Conservation (phyloP, 495 filamentous ascomycete genomes). For the Hyphodiscus hymeniophilus region DNA sequence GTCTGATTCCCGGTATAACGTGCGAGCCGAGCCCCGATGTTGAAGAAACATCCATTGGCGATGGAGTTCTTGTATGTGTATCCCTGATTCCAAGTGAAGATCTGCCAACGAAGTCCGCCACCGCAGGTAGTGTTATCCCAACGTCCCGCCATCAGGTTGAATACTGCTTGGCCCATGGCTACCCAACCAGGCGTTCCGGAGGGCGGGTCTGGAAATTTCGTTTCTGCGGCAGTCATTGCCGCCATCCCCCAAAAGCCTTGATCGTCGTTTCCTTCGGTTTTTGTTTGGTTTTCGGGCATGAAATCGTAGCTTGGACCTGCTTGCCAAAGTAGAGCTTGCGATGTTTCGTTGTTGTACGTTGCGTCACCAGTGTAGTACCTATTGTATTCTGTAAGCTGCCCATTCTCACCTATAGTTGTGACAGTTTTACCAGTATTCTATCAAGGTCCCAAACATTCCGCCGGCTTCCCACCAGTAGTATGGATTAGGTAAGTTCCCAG, state of each 20-base stretch:
- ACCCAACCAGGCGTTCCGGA: conserved; percentile 44
- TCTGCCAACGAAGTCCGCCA: conserved; percentile 79
- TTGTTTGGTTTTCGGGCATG: conserved; percentile 76
- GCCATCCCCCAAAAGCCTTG: conserved; percentile 70
- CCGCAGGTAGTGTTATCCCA: conserved; percentile 64
- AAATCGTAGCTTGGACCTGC: conserved; percentile 57
- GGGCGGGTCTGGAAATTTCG: conserved; percentile 61
- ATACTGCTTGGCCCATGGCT: conserved; percentile 69
- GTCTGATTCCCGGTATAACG: conserved; percentile 70
- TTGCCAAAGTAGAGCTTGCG: conserved; percentile 63
- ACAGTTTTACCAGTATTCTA: conserved; percentile 60
- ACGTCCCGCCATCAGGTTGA: conserved; percentile 56
- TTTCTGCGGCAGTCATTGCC: conserved; percentile 70
- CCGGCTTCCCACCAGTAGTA: conserved; percentile 85
- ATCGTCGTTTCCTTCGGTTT: conserved; percentile 73
- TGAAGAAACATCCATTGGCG: conserved; percentile 75
- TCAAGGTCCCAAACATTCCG: conserved; percentile 60
- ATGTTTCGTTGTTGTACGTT: conserved; percentile 61
- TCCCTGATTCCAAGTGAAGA: conserved; percentile 69
- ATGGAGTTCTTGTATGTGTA: conserved; percentile 76
- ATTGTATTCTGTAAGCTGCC: conserved; percentile 56
- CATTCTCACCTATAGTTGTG: conserved; percentile 20
- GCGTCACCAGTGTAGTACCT: conserved; percentile 73
- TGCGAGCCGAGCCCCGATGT: conserved; percentile 67
- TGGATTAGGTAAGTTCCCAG: conserved; percentile 64